Percentiles rank a stretch among this genome's conserved stretches.
These are phyloP conservation scores for Zelonia costaricensis DNA, from an alignment of 208 protist genomes.

Conservation along the genomic window DNA sequence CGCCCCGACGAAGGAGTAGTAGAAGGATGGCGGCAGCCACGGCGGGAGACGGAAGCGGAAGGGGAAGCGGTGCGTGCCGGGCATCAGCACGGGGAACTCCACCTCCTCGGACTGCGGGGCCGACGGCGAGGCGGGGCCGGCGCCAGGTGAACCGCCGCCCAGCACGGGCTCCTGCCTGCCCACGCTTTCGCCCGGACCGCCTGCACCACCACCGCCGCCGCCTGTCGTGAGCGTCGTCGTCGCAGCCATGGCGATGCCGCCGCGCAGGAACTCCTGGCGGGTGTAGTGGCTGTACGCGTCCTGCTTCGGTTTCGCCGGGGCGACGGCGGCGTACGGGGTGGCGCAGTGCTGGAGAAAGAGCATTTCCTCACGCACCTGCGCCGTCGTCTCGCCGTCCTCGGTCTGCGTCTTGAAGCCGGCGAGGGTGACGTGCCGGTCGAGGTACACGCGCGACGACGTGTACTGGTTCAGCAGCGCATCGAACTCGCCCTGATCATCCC, in stretches of 20 bases:
- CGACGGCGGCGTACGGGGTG: constrained; percentile 45
- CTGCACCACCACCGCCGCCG: neutral
- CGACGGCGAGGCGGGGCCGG: neutral
- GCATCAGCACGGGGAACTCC: constrained; percentile 37
- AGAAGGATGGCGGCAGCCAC: constrained; percentile 69
- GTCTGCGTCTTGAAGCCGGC: constrained; percentile 35
- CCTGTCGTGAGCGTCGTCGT: constrained; percentile 13
- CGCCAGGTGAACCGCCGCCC: neutral
- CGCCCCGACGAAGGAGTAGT: constrained; percentile 42
- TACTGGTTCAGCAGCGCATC: constrained; percentile 52
- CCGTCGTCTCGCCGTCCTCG: constrained; percentile 44
- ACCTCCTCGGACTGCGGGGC: constrained; percentile 6
- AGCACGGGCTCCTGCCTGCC: constrained; percentile 6
- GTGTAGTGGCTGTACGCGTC: constrained; percentile 29
- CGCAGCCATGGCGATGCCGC: constrained; percentile 18
- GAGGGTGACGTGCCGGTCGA: constrained; percentile 58
- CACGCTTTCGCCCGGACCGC: neutral
- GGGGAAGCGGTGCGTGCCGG: constrained; percentile 55
- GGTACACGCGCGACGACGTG: constrained; percentile 57
- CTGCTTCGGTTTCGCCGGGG: constrained; percentile 32
- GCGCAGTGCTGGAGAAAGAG: constrained; percentile 51
- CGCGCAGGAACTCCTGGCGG: constrained; percentile 15
- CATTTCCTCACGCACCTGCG: constrained; percentile 49
- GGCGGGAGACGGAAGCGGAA: constrained; percentile 59
- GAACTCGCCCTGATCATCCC: constrained; percentile 67